phyloP scores from a whole-genome alignment of 768 basidiomycete species.

The Suillus cothurnatus region DNA sequence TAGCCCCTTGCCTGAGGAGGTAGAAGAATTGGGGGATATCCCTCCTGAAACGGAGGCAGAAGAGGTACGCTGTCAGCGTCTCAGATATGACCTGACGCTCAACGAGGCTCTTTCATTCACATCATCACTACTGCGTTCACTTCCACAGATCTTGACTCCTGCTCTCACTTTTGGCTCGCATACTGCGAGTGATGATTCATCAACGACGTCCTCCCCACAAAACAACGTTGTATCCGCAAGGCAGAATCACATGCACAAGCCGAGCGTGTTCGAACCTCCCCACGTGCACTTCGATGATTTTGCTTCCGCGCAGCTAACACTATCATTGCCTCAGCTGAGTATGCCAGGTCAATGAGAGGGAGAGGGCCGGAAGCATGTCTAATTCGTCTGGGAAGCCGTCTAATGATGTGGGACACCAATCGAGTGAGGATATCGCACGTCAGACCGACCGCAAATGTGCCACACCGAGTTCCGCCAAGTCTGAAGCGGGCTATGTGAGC shows the following conservation, averaged over 20 bases:
- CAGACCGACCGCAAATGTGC: constrained; percentile 13
- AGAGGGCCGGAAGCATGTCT: not conserved
- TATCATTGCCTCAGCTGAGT: constrained; percentile 26
- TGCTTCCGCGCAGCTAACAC: constrained; percentile 31
- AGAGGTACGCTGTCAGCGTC: constrained; percentile 31
- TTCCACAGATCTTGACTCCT: constrained; percentile 30
- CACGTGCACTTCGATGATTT: constrained; percentile 35
- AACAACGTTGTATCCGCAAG: constrained; percentile 22
- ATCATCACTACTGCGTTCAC: constrained; percentile 12
- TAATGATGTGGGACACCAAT: constrained; percentile 17
- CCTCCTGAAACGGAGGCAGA: constrained; percentile 20
- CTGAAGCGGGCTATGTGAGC: constrained; percentile 30
- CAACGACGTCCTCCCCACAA: constrained; percentile 30
- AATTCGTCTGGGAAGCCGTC: constrained; percentile 8
- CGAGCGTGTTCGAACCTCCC: constrained; percentile 30
- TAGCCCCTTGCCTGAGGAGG: constrained; percentile 57
- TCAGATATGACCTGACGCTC: not conserved
- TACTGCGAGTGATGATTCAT: constrained; percentile 46
- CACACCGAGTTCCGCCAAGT: constrained; percentile 14
- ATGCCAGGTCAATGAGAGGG: not conserved
- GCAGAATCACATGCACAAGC: constrained; percentile 30
- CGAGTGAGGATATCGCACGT: constrained; percentile 26
- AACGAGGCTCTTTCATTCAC: not conserved
- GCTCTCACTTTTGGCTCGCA: constrained; percentile 43
- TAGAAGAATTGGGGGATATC: constrained; percentile 41